Base-by-base conservation (phyloP, 202 grass and related monocot genomes). In the Thinopyrum obtusiflorum region DNA sequence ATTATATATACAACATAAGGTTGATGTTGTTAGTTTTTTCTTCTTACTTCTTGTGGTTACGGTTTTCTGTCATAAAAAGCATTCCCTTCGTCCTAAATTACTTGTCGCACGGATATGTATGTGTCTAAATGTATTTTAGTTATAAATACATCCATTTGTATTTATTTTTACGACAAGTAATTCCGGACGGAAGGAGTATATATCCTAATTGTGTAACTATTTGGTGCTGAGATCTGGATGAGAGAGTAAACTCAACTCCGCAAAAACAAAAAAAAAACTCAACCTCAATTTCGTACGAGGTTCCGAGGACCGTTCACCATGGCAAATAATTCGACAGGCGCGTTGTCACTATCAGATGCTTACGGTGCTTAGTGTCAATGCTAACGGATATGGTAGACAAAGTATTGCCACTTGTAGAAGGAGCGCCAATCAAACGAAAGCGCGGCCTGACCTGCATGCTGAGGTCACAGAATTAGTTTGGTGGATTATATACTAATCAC, bases 381-480 rank as follows among this genome's bases (percentile, higher is more conserved):
- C 2, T 35, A 84, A 60, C 66, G 57, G 60, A 13, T 18, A 11
- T 27, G 65, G 8, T 23, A 7, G 17, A 64, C 17, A 62, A 44
- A 73, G 51, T 26, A 46, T 35, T 18, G 65, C 74, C 65, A 57
- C 31, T 73, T 25, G 17, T 29, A 64, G 78, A 18, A n/a, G 23
- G 29, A 72, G 26, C 0, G 13, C 57, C 53, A 84, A 78, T 80
- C 67, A 63, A 74, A 73, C n/a, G 55, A 7, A 86, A 78, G 72
- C 40, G 7, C 5, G 4, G 47, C 39, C 9, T 82, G 78, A 82
- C 76, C 55, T 5, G 71, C 42, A 74, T 27, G 79, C 75, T 57
- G 3, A 49, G 26, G 25, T 89, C 79, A 86, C 24, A 42, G 73
- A 82, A 77, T 71, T 78, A 57, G 53, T 78, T 57, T 64, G 39